phyloP scores from a whole-genome alignment of 1,284 basidiomycete species.

The Fomitopsis schrenkii region DNA sequence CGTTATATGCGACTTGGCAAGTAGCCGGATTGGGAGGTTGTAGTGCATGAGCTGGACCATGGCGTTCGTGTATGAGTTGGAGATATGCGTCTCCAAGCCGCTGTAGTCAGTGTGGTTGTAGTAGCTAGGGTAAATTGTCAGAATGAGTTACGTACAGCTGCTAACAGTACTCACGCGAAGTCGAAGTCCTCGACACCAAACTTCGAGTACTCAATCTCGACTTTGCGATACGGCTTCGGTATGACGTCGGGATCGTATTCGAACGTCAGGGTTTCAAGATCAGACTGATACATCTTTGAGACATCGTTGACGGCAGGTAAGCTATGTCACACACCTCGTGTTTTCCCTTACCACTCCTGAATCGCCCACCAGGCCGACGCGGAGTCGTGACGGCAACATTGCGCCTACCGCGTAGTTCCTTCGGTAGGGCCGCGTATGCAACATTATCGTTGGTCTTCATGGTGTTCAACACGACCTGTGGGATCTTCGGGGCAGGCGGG shows the following conservation, averaged over 20 bases:
- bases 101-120: constrained; percentile 90
- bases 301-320: not conserved
- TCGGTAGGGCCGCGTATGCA: constrained; percentile 83
- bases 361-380: constrained; percentile 58
- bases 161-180: constrained; percentile 63
- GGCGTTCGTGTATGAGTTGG: constrained; percentile 96
- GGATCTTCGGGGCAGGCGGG: constrained; percentile 74
- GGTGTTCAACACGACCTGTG: constrained; percentile 67
- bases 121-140: constrained; percentile 48
- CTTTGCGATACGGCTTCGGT: constrained; percentile 84
- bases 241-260: constrained; percentile 57
- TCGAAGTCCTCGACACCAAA: constrained; percentile 99
- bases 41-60: constrained; percentile 91
- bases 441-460: constrained; percentile 89
- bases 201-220: constrained; percentile 97
- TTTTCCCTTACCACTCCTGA: constrained; percentile 75
- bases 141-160: not conserved
- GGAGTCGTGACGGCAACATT: constrained; percentile 62
- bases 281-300: constrained; percentile 30
- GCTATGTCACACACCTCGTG: constrained; percentile 7
- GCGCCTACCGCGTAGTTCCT: constrained; percentile 78
- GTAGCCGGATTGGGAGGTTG: constrained; percentile 67
- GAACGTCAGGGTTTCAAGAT: constrained; percentile 43
- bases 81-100: constrained; percentile 95
- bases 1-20: constrained; percentile 91